Percentiles rank a stretch among this genome's conserved stretches.
phyloP scores from a whole-genome alignment of 2,329 filamentous ascomycete genomes.

The Periconia macrospinosa region DNA sequence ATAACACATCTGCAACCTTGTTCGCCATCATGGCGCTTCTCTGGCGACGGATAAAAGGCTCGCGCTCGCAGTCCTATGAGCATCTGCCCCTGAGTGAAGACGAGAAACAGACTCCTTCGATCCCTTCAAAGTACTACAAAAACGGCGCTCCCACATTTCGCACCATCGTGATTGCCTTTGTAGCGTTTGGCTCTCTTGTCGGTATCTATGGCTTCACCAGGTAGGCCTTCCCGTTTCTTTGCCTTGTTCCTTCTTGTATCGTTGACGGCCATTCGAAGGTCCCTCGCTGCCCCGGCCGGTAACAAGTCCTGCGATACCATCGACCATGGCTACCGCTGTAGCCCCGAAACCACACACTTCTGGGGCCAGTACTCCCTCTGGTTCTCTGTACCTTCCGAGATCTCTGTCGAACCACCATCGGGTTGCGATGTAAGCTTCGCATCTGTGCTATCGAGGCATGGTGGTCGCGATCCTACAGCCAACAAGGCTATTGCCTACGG shows the following conservation, averaged over 20 bases:
- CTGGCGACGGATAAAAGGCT: constrained; percentile 34
- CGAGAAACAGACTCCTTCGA: constrained; percentile 11
- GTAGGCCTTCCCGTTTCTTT: constrained; percentile 15
- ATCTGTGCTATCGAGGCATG: constrained; percentile 81
- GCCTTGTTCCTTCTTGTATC: constrained; percentile 5
- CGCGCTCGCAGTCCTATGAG: constrained; percentile 25
- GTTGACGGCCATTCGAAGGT: constrained; percentile 20
- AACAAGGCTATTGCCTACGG: constrained; percentile 68
- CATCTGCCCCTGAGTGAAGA: constrained; percentile 36
- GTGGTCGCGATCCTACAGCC: constrained; percentile 76
- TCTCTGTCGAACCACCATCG: constrained; percentile 62
- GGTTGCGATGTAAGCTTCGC: constrained; percentile 78
- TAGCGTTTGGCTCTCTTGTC: constrained; percentile 18
- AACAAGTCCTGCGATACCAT: constrained; percentile 55
- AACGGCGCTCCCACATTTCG: constrained; percentile 11
- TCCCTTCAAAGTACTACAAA: constrained; percentile 20
- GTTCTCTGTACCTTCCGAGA: constrained; percentile 71
- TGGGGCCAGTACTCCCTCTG: constrained; percentile 92
- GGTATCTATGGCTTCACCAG: constrained; percentile 26
- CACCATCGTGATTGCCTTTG: constrained; percentile 17
- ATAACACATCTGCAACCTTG: neutral
- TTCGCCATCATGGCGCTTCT: constrained; percentile 22
- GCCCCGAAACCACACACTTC: constrained; percentile 61
- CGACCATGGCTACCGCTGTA: constrained; percentile 64
- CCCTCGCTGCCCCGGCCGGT: constrained; percentile 9